Evolutionary conservation across 371 early-diverging fungal species (phyloP).

Genomic region (Syncephalastrum monosporum): DNA sequence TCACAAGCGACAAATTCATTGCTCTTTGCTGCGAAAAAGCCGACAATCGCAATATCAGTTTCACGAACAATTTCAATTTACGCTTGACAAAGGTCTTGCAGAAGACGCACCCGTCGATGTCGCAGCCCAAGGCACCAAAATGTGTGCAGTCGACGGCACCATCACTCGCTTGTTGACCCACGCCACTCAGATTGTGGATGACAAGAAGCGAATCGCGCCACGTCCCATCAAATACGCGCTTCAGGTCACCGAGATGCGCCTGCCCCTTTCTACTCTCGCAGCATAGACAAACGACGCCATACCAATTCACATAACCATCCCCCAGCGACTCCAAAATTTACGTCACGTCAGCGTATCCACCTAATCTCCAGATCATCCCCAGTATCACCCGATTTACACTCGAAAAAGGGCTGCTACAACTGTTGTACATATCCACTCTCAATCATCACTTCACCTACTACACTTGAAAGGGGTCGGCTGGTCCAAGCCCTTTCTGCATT

Average conservation of each 20-base stretch:
- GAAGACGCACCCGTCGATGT: slow-evolving; percentile 33
- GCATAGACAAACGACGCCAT: slow-evolving; percentile 11
- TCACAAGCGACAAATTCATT: slow-evolving; percentile 42
- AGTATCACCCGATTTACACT: too few species aligned
- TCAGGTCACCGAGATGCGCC: slow-evolving; percentile 40
- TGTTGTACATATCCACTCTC: too few species aligned
- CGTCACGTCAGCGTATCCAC: too few species aligned
- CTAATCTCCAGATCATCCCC: too few species aligned
- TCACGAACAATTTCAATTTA: slow-evolving; percentile 32
- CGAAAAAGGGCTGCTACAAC: background rate
- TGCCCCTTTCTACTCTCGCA: slow-evolving; percentile 44
- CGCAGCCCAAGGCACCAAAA: slow-evolving; percentile 25
- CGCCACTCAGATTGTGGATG: slow-evolving; percentile 2
- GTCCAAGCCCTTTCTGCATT: background rate
- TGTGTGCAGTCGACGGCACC: slow-evolving; percentile 37
- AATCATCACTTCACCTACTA: too few species aligned
- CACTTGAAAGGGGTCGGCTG: too few species aligned
- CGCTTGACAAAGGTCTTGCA: slow-evolving; percentile 40
- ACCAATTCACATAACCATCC: background rate
- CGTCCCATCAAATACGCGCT: slow-evolving; percentile 36
- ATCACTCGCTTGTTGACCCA: slow-evolving; percentile 24
- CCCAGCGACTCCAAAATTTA: background rate
- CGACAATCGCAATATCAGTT: slow-evolving; percentile 12
- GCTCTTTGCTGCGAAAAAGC: slow-evolving; percentile 28
- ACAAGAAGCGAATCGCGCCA: slow-evolving; percentile 31